Evolutionary conservation across 208 protist genomes (phyloP).

Genomic region (Acanthamoeba royreba): DNA sequence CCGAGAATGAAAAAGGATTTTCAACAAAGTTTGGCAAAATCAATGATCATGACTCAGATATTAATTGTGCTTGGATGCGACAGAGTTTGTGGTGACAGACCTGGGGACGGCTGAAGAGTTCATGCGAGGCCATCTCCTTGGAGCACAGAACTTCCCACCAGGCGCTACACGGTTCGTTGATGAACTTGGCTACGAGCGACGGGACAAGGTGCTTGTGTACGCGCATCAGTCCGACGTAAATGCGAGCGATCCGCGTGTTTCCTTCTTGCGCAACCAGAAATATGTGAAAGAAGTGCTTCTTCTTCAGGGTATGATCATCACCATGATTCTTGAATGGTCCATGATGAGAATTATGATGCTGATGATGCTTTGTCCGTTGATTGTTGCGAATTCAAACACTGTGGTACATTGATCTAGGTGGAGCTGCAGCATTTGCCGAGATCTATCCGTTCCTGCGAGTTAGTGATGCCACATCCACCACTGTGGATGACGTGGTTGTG

Average conservation of each 20-base stretch:
- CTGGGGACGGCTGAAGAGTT: neutral
- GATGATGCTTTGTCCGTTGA: neutral
- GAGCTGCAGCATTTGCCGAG: neutral
- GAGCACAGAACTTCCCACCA: neutral
- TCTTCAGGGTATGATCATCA: neutral
- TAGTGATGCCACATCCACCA: neutral
- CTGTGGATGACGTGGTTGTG: neutral
- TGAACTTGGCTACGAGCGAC: neutral
- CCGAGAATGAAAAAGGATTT: too few relatives aligned
- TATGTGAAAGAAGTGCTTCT: neutral
- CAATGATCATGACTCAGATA: too few relatives aligned
- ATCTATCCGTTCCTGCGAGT: neutral
- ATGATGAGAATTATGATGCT: neutral
- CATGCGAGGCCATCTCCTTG: neutral
- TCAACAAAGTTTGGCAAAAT: too few relatives aligned
- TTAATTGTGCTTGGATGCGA: too few relatives aligned
- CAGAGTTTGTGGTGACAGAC: neutral
- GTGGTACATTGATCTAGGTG: neutral
- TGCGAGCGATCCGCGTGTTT: neutral
- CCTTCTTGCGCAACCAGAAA: neutral
- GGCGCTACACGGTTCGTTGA: neutral
- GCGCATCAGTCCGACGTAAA: neutral
- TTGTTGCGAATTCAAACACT: neutral
- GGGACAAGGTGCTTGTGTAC: constrained; percentile 20
- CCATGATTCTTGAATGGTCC: neutral